Evolutionary conservation across 495 filamentous ascomycete species (phyloP), one percentile per base, ranked within the genome.

Genomic region (Penicillium paxilli): DNA sequence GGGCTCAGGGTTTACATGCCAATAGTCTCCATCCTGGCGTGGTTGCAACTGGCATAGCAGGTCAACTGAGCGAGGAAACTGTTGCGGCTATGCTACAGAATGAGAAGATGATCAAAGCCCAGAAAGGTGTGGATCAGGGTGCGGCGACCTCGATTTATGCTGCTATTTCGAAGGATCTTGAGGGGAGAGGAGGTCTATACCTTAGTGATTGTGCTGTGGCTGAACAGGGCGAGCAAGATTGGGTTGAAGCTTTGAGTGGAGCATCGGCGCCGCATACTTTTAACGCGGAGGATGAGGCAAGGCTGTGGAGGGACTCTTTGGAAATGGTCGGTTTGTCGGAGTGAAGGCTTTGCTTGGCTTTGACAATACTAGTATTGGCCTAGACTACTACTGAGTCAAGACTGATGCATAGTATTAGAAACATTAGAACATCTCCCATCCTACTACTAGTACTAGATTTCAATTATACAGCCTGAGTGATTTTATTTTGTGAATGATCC

Each of bases 101-200:
- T 40, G 24, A 42, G n/a, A 26, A 21, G 14, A 59, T 72, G 12
- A 52, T 59, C n/a, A 68, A 30, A n/a, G 24, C 57, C 2, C 35
- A 71, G 35, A 77, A 78, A 62, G 57, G 65, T 37, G 35, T 65
- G 28, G 62, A 65, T 49, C 66, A 73, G 35, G 71, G 63, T 0
- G 56, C 70, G 14, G 72, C 80, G 3, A 83, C 80, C 11, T 78
- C 69, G 38, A 70, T 73, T 56, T 70, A 61, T 44, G 82, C 65
- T 33, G 72, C 67, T 52, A 67, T 71, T 45, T 69, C 57, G 4
- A 74, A 56, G 49, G 66, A 72, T 24, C 55, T 63, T 56, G 68
- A 72, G 50, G 65, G 60, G 2, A 65, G 70, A 23, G 77, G 78
- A 52, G 76, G 80, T 0, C 64, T 72, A 32, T 77, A 80, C 62